These are phyloP conservation scores for Citrus cavaleriei DNA, from an alignment of 345 rosid species.

Conservation along the genomic window DNA sequence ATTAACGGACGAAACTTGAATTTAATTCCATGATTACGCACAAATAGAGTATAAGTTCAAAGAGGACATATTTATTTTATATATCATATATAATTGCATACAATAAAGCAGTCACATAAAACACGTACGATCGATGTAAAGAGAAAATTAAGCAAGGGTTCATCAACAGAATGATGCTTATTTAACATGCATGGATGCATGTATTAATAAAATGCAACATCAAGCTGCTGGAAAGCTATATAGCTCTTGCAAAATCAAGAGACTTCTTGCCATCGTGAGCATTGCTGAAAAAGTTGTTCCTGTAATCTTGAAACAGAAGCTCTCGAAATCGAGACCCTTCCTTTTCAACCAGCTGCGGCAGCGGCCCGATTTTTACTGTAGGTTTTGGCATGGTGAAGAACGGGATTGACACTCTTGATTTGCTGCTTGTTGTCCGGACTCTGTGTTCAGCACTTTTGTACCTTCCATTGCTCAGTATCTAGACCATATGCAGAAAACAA, in stretches of 20 bases:
- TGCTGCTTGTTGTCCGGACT: conserved; percentile 39
- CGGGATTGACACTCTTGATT: conserved; percentile 56
- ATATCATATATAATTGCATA: background rate
- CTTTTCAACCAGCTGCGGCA: conserved; percentile 35
- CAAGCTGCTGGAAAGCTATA: background rate
- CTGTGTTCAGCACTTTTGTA: conserved; percentile 61
- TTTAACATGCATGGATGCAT: background rate
- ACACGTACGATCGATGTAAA: background rate
- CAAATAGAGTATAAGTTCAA: too few relatives aligned
- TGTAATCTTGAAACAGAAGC: conserved; percentile 41
- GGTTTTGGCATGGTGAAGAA: conserved; percentile 44
- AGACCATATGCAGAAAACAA: background rate
- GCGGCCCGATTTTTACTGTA: conserved; percentile 38
- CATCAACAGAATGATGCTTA: background rate
- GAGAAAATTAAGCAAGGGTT: background rate
- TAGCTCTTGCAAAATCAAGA: conserved; percentile 33
- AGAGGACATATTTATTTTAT: too few relatives aligned
- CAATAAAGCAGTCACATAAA: background rate
- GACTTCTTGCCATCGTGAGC: conserved; percentile 54
- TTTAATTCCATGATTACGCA: too few relatives aligned
- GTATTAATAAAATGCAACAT: background rate
- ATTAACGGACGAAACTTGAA: too few relatives aligned
- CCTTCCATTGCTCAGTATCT: conserved; percentile 59
- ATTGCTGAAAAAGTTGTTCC: conserved; percentile 48
- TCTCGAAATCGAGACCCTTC: conserved; percentile 48